Conservation (phyloP, 108 stramenopile species). For the Cyclotella baltica region DNA sequence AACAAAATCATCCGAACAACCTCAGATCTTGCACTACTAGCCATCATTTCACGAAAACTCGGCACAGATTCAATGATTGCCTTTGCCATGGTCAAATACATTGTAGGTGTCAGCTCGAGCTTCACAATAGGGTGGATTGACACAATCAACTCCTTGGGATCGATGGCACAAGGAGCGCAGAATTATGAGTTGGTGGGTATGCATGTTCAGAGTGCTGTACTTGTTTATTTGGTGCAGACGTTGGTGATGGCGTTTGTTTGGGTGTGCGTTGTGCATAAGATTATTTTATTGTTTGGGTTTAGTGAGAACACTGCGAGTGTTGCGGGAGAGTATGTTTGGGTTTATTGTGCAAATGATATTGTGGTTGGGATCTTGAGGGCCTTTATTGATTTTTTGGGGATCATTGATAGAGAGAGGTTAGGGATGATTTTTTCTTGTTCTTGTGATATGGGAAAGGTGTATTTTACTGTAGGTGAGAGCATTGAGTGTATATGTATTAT, state of each 20-base stretch:
- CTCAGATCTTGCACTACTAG: constrained; percentile 23
- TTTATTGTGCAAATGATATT: constrained; percentile 10
- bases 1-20: constrained; percentile 22
- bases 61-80: constrained; percentile 50
- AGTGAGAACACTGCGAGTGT: constrained; percentile 29
- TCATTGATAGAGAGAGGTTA: constrained; percentile 17
- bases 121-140: constrained; percentile 41
- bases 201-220: constrained; percentile 27
- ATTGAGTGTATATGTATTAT: too few species aligned
- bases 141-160: constrained; percentile 35
- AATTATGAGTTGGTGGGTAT: constrained; percentile 43
- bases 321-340: constrained; percentile 33
- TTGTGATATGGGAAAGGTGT: not conserved
- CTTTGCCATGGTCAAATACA: constrained; percentile 34
- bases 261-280: constrained; percentile 30
- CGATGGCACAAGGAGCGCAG: constrained; percentile 48
- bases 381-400: constrained; percentile 22
- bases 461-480: too few species aligned
- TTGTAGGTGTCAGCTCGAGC: constrained; percentile 40
- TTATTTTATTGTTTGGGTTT: constrained; percentile 41
- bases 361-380: constrained; percentile 14
- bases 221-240: too few species aligned
- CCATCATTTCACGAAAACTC: constrained; percentile 38
- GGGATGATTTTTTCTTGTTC: constrained; percentile 21
- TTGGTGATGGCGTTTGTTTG: constrained; percentile 17